Evolutionary conservation across 352 stramenopile genomes (phyloP), one percentile per base, ranked within the genome.

Genomic region (Blastocystis sp.): DNA sequence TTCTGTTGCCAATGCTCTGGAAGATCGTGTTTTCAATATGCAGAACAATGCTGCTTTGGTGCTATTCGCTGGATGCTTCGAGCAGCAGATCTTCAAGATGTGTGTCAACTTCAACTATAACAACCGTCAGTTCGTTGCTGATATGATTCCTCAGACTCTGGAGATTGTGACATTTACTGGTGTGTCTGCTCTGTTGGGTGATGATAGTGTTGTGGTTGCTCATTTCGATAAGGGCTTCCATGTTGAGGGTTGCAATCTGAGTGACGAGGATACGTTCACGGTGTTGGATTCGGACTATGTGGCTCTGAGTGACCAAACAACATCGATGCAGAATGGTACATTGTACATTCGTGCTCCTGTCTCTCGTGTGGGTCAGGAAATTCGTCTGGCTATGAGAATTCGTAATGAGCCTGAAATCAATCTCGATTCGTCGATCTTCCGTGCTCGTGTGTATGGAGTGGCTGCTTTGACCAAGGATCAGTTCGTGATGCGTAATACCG

Each of bases 371-470:
- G 71, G 71, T 1, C 71, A 83, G 54, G 71, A 83, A 29, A 59
- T 83, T 35, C 71, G 71, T 43, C 29, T 83, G 43, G 43, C 71
- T 42, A 37, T 83, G 71, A 27, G 21, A 27, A 83, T 83, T 16
- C 71, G 71, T 37, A 83, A 83, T 56, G 71, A 83, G 54, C 71
- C 71, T 49, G 12, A 9, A 6, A 83, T 83, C 46, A 83, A 83
- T 46, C 46, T 83, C 51, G 71, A 83, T 39, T 61, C 71, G 9
- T 65, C 42, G 0, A 83, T 83, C 51, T 83, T 83, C 71, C 35
- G 35, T 35, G 71, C 71, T 19, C 32, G 24, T n/a, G 71, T 83
- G 46, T 63, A 66, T 29, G 71, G 71, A 32, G 71, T 83, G 16
- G 9, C 51, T 14, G 71, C 6, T 2, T 27, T 66, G 0, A 42